phyloP scores from a whole-genome alignment of 2,329 filamentous ascomycete genomes.

The Cercospora canescens region DNA sequence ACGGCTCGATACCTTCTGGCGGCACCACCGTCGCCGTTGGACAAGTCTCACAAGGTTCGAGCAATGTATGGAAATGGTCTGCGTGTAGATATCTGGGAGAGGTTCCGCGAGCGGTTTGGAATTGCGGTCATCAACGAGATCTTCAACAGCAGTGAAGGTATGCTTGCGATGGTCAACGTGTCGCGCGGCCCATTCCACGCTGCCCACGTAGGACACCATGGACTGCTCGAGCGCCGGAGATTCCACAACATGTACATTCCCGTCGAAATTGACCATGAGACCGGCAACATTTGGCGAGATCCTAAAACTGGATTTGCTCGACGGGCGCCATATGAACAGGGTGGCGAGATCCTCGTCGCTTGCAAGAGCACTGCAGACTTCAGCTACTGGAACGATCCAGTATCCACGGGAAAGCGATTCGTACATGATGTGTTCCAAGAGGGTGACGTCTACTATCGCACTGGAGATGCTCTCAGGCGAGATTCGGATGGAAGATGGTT shows the following conservation, averaged over 20 bases:
- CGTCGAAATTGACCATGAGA: slow-evolving; percentile 67
- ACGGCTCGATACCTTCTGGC: slow-evolving; percentile 73
- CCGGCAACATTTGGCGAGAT: slow-evolving; percentile 66
- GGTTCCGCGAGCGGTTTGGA: slow-evolving; percentile 64
- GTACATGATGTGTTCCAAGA: slow-evolving; percentile 65
- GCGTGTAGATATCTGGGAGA: slow-evolving; percentile 67
- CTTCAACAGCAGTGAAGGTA: slow-evolving; percentile 75
- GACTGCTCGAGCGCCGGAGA: slow-evolving; percentile 57
- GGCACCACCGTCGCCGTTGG: slow-evolving; percentile 62
- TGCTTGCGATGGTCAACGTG: slow-evolving; percentile 56
- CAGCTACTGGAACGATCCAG: slow-evolving; percentile 67
- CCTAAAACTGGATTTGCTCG: slow-evolving; percentile 66
- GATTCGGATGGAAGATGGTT: slow-evolving; percentile 70
- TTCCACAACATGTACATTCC: slow-evolving; percentile 61
- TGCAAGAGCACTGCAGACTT: slow-evolving; percentile 61
- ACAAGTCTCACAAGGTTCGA: slow-evolving; percentile 59
- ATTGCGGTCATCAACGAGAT: slow-evolving; percentile 68
- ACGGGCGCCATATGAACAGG: slow-evolving; percentile 63
- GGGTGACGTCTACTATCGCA: slow-evolving; percentile 80
- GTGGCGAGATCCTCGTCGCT: slow-evolving; percentile 74
- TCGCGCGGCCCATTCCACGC: slow-evolving; percentile 59
- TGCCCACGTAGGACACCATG: slow-evolving; percentile 70
- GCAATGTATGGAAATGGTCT: slow-evolving; percentile 67
- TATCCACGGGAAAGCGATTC: slow-evolving; percentile 62
- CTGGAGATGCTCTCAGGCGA: slow-evolving; percentile 77